These are phyloP conservation scores for Evernia prunastri DNA, from an alignment of 495 filamentous ascomycete species.

Conservation along the genomic window DNA sequence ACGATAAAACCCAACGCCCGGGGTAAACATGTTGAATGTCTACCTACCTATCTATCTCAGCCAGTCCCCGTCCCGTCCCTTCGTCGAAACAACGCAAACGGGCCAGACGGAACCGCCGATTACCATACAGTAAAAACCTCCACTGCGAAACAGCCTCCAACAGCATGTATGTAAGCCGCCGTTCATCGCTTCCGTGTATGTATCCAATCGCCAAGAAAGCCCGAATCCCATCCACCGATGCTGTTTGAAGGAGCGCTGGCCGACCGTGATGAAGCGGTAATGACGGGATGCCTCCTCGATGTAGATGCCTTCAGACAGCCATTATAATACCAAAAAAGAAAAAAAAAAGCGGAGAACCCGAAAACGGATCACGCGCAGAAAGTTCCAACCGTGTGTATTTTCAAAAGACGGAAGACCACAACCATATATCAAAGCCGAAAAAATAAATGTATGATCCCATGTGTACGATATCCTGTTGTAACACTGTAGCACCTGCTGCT, in stretches of 20 bases:
- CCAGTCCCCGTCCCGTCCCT: too few relatives aligned
- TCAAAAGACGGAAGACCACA: not conserved
- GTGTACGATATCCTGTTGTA: not conserved
- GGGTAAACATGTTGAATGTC: constrained; percentile 1
- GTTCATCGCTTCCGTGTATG: too few relatives aligned
- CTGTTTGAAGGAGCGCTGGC: not conserved
- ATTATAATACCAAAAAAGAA: not conserved
- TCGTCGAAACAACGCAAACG: too few relatives aligned
- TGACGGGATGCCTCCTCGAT: not conserved
- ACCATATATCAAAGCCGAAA: not conserved
- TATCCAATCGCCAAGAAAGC: not conserved
- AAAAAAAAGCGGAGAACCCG: not conserved
- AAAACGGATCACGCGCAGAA: not conserved
- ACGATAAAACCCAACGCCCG: too few relatives aligned
- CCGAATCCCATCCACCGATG: not conserved
- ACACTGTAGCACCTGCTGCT: too few relatives aligned
- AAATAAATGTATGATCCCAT: not conserved
- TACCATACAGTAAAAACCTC: too few relatives aligned
- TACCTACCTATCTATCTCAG: too few relatives aligned
- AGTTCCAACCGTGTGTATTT: not conserved
- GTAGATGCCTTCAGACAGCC: not conserved
- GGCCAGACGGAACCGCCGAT: too few relatives aligned
- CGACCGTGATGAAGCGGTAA: not conserved
- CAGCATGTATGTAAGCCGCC: too few relatives aligned
- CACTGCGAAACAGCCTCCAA: too few relatives aligned